Evolutionary conservation across 805 yeast species (phyloP).

Genomic region (Candida fluviatilis): DNA sequence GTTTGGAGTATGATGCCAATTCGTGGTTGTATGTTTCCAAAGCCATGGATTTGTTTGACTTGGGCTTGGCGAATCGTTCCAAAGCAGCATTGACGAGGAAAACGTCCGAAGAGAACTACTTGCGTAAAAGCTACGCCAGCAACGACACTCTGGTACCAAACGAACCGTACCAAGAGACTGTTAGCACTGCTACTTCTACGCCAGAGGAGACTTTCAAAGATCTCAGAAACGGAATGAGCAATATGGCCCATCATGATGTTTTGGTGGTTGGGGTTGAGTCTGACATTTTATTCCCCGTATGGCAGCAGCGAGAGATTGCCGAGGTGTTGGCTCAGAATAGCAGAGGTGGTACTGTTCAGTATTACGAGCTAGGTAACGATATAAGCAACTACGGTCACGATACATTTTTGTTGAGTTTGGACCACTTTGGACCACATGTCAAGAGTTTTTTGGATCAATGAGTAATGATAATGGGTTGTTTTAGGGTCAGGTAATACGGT

Average conservation of each 20-base stretch:
- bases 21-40: constrained; percentile 83
- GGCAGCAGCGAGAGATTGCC: constrained; percentile 88
- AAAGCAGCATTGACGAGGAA: constrained; percentile 41
- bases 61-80: constrained; percentile 48
- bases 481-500: no score
- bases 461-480: no score
- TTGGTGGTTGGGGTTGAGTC: constrained; percentile 90
- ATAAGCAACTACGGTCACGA: constrained; percentile 87
- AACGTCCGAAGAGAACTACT: constrained; percentile 28
- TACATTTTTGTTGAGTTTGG: constrained; percentile 76
- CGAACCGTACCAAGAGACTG: constrained; percentile 53
- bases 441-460: constrained; percentile 52
- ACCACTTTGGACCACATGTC: constrained; percentile 77
- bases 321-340: constrained; percentile 46
- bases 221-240: constrained; percentile 58
- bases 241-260: constrained; percentile 59
- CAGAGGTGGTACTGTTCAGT: constrained; percentile 36
- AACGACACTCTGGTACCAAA: constrained; percentile 35
- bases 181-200: constrained; percentile 41
- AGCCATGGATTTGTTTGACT: constrained; percentile 92
- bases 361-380: constrained; percentile 72
- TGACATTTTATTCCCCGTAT: constrained; percentile 85
- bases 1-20: constrained; percentile 86
- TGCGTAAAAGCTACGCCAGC: constrained; percentile 10
- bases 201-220: constrained; percentile 58